These are phyloP conservation scores for Tetrapyrgos nigripes DNA, from an alignment of 1,284 basidiomycete species.

Conservation along the genomic window DNA sequence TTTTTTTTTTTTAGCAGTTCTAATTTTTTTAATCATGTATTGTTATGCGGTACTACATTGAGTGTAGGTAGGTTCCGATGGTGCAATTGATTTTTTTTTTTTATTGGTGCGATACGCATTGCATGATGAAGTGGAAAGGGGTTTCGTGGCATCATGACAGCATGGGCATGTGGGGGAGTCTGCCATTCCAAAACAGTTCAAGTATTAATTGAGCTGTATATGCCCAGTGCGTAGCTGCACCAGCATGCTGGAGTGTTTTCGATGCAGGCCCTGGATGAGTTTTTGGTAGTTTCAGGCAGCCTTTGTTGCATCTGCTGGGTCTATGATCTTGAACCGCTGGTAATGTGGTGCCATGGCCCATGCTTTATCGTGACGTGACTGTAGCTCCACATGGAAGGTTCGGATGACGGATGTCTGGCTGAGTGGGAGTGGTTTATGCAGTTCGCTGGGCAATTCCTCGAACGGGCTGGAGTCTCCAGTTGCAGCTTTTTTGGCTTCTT, in stretches of 20 bases:
- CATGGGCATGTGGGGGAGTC: background rate
- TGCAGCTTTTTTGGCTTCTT: background rate
- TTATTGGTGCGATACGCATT: slow-evolving; percentile 21
- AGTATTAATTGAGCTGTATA: background rate
- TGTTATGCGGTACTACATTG: background rate
- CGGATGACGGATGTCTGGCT: slow-evolving; percentile 14
- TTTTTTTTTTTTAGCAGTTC: too few species aligned
- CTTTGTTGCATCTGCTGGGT: background rate
- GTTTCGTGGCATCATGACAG: background rate
- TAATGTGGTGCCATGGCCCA: background rate
- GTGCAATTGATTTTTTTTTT: background rate
- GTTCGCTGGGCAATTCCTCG: slow-evolving; percentile 16
- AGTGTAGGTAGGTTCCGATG: background rate
- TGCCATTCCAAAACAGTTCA: background rate
- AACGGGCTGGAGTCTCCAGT: slow-evolving; percentile 10
- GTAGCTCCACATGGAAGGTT: background rate
- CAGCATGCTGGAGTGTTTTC: background rate
- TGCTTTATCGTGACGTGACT: slow-evolving; percentile 7
- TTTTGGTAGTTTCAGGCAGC: too few species aligned
- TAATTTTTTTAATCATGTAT: too few species aligned
- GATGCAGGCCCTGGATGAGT: background rate
- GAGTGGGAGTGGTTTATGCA: slow-evolving; percentile 22
- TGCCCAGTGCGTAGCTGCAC: slow-evolving; percentile 6
- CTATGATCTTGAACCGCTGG: background rate
- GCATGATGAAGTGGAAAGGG: slow-evolving; percentile 10